phyloP scores from a whole-genome alignment of 306 rosid genomes.

The Astragalus glycyphyllos region DNA sequence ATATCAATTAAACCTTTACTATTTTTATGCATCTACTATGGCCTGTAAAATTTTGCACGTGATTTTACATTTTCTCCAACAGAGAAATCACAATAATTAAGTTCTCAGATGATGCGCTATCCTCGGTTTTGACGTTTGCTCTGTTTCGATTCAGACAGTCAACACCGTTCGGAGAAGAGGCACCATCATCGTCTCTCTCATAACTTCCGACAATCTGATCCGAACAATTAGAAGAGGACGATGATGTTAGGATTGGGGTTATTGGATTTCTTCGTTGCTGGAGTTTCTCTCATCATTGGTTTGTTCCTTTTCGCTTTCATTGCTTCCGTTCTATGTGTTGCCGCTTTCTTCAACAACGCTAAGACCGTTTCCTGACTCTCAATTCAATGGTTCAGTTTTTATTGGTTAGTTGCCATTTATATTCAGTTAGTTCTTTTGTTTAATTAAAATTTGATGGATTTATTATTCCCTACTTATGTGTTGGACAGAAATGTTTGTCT shows the following conservation, averaged over 20 bases:
- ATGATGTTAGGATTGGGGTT: conserved; percentile 53
- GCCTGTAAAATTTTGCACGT: neutral
- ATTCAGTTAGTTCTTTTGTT: neutral
- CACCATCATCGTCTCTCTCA: neutral
- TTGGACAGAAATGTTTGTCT: no score
- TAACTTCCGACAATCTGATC: no score
- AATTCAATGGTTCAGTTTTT: neutral
- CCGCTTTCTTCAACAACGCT: conserved; percentile 70
- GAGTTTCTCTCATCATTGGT: conserved; percentile 66
- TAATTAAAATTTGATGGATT: neutral
- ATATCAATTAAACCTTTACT: no score
- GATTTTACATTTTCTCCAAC: neutral
- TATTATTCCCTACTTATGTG: no score
- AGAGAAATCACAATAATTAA: neutral
- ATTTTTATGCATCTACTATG: no score
- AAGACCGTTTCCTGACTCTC: conserved; percentile 50
- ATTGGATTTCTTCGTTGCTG: conserved; percentile 76
- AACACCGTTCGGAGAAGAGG: neutral
- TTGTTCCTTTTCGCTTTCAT: conserved; percentile 62
- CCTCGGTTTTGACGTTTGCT: neutral
- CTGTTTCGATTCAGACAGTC: neutral
- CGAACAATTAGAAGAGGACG: conserved; percentile 10
- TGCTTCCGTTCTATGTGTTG: conserved; percentile 71
- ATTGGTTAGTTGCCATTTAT: neutral
- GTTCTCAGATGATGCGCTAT: neutral